phyloP scores from a whole-genome alignment of 345 rosid genomes.

The Pistacia atlantica region DNA sequence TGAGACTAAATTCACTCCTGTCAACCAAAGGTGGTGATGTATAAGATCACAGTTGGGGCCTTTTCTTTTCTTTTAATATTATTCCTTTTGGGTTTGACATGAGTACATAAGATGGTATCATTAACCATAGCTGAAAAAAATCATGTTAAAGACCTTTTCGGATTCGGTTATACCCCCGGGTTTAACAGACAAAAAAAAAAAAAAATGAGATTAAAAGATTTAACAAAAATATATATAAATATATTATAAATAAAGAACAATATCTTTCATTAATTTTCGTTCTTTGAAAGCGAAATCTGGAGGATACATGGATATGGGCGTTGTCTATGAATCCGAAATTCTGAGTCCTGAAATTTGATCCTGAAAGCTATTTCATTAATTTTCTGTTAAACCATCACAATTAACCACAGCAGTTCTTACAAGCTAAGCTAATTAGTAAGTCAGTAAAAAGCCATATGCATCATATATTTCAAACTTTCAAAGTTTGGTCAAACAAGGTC shows the following conservation, averaged over 20 bases:
- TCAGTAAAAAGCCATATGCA: background rate
- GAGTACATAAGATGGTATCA: slow-evolving; percentile 3
- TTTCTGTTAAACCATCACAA: no score
- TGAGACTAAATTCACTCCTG: background rate
- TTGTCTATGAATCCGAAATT: background rate
- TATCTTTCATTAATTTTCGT: no score
- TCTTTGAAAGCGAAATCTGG: no score
- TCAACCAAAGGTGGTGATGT: background rate
- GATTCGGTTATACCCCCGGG: background rate
- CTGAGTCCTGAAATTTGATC: background rate
- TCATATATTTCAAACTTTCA: background rate
- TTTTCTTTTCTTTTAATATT: no score
- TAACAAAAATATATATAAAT: background rate
- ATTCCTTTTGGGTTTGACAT: background rate
- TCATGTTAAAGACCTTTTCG: background rate
- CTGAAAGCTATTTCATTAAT: background rate
- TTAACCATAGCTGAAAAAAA: background rate
- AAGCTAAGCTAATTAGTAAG: no score
- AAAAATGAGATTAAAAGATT: background rate
- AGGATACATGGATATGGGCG: background rate
- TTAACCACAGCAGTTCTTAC: no score
- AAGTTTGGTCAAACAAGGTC: background rate
- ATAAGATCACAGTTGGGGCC: no score
- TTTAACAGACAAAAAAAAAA: background rate
- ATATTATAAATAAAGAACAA: no score